These are phyloP conservation scores for Begonia masoniana DNA, from an alignment of 306 rosid species.

Conservation along the genomic window DNA sequence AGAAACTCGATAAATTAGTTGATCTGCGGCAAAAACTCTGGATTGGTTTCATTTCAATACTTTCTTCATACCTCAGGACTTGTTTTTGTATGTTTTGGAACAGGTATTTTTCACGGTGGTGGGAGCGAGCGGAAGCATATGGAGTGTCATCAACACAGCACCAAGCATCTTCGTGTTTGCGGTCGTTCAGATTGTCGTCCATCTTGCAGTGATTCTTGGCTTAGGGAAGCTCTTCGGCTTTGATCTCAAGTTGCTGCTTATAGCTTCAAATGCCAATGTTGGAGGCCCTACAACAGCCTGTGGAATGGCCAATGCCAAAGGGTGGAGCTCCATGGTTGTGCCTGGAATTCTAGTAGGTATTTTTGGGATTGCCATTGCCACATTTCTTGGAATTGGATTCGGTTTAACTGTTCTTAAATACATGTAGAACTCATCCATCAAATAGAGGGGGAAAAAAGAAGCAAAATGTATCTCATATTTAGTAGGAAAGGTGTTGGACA, in stretches of 20 bases:
- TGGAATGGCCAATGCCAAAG: conserved; percentile 61
- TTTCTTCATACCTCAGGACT: neutral
- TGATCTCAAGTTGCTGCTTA: conserved; percentile 26
- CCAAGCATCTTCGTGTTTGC: conserved; percentile 34
- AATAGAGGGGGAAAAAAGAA: too few species aligned
- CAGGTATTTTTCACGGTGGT: conserved; percentile 40
- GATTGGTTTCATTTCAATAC: too few species aligned
- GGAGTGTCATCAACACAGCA: conserved; percentile 33
- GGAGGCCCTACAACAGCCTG: conserved; percentile 48
- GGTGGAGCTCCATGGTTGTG: conserved; percentile 56
- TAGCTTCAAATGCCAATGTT: conserved; percentile 44
- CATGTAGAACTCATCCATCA: conserved; percentile 31
- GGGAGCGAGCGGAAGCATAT: conserved; percentile 35
- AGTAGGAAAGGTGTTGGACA: too few species aligned
- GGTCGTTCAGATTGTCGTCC: conserved; percentile 23
- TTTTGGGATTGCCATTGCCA: conserved; percentile 53
- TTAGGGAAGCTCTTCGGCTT: conserved; percentile 31
- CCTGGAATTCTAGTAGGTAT: conserved; percentile 77
- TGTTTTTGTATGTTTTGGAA: neutral
- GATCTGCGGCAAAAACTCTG: too few species aligned
- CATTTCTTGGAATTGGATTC: conserved; percentile 63
- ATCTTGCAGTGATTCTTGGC: conserved; percentile 33
- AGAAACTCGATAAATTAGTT: too few species aligned
- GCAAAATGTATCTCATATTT: too few species aligned
- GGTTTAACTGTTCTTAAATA: conserved; percentile 26